Conservation (phyloP, 352 stramenopile genomes). For the Phytophthora brassicae region DNA sequence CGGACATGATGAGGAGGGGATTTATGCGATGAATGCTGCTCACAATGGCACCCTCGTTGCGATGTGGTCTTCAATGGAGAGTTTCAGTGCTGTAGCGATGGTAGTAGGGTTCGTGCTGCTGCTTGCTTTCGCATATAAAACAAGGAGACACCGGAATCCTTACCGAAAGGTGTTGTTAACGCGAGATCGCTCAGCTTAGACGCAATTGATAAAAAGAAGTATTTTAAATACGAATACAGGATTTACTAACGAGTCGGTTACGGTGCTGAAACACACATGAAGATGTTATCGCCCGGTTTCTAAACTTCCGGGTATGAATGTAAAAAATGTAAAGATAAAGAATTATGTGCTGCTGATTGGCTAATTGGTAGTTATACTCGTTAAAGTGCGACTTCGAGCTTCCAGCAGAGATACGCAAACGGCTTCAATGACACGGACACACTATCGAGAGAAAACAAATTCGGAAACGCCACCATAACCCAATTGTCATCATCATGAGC, state of each 20-base stretch:
- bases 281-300: too few relatives aligned
- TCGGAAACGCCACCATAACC: slow-evolving; percentile 20
- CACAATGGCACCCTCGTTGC: slow-evolving; percentile 42
- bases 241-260: not conserved
- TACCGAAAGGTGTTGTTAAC: slow-evolving; percentile 17
- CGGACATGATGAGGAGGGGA: slow-evolving; percentile 46
- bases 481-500: slow-evolving; percentile 9
- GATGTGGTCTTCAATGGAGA: slow-evolving; percentile 41
- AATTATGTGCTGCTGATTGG: too few relatives aligned
- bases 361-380: too few relatives aligned
- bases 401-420: not conserved
- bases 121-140: slow-evolving; percentile 31
- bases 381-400: not conserved
- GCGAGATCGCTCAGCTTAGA: slow-evolving; percentile 27
- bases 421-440: not conserved
- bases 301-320: too few relatives aligned
- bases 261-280: slow-evolving; percentile 6
- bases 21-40: slow-evolving; percentile 49
- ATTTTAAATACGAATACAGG: too few relatives aligned
- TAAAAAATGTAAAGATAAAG: too few relatives aligned
- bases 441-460: not conserved
- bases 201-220: not conserved
- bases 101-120: slow-evolving; percentile 32
- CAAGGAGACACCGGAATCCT: slow-evolving; percentile 18
- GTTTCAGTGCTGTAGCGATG: slow-evolving; percentile 41